A percentile compares a stretch with the other conserved stretches of the same genome.
Conservation (phyloP, 805 yeast species). For the Ogataea parapolymorpha region DNA sequence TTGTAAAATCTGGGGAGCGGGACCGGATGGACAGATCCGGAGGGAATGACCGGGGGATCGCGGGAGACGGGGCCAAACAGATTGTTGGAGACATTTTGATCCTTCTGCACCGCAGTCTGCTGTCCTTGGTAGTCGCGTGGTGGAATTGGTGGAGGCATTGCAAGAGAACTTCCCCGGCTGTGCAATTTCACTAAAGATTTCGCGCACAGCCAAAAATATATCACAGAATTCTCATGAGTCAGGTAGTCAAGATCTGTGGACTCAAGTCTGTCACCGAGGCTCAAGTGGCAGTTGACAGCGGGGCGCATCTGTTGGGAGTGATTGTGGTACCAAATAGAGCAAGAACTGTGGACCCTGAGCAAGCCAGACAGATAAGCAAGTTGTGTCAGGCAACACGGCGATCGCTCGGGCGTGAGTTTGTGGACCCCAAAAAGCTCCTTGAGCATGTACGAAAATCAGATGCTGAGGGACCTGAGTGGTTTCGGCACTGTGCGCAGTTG, state of each 20-base stretch:
- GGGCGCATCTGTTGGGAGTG: conserved; percentile 79
- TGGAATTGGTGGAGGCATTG: conserved; percentile 26
- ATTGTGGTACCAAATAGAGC: conserved; percentile 81
- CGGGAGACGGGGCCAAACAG: conserved; percentile 22
- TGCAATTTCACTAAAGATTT: conserved; percentile 2
- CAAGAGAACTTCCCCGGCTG: conserved; percentile 1
- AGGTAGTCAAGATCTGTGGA: conserved; percentile 87
- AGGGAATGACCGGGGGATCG: conserved; percentile 18
- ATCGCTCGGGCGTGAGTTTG: conserved; percentile 19
- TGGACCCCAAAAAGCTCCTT: conserved; percentile 27
- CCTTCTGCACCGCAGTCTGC: not conserved
- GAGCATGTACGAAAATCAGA: conserved; percentile 18
- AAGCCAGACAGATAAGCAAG: conserved; percentile 46
- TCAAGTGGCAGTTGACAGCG: conserved; percentile 57
- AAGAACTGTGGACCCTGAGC: conserved; percentile 55
- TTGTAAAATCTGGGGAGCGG: conserved; percentile 51
- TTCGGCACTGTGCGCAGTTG: conserved; percentile 26
- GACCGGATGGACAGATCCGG: conserved; percentile 49
- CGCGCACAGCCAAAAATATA: not conserved
- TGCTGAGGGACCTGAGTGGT: conserved; percentile 33
- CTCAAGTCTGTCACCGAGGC: conserved; percentile 68
- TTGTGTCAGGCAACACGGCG: conserved; percentile 24
- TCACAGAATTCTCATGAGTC: conserved; percentile 3
- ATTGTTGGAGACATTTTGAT: conserved; percentile 5
- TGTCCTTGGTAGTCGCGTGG: conserved; percentile 19